Conservation (phyloP, 495 filamentous ascomycete species). For the Xylaria acuta region DNA sequence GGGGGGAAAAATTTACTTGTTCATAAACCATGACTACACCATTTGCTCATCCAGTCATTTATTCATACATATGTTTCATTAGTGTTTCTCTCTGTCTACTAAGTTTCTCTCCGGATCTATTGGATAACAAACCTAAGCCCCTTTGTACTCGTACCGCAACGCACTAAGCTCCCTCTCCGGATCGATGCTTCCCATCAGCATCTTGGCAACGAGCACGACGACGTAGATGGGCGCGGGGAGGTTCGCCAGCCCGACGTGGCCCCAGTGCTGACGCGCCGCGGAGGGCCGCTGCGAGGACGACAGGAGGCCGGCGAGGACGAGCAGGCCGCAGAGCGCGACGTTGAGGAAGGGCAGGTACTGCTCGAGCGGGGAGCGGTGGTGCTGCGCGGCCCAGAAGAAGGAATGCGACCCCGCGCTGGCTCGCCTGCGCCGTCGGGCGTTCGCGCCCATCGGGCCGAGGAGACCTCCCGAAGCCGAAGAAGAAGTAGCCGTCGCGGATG, state of each 20-base stretch:
- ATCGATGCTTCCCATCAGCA: conserved; percentile 62
- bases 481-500: no score
- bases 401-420: conserved; percentile 27
- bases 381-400: conserved; percentile 20
- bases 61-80: background rate
- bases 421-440: conserved; percentile 26
- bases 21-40: background rate
- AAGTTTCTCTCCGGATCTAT: conserved; percentile 20
- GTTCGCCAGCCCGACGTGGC: conserved; percentile 38
- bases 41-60: background rate
- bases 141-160: conserved; percentile 66
- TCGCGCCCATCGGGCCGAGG: conserved; percentile 2
- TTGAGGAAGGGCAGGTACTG: conserved; percentile 58
- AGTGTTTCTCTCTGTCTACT: background rate
- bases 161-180: conserved; percentile 57
- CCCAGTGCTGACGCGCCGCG: conserved; percentile 25
- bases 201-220: conserved; percentile 56
- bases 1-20: background rate
- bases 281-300: conserved; percentile 23
- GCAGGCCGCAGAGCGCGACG: conserved; percentile 46
- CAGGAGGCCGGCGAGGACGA: conserved; percentile 44
- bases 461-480: background rate
- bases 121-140: conserved; percentile 47
- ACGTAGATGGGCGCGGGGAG: conserved; percentile 55
- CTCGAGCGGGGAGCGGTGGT: conserved; percentile 45